phyloP scores from a whole-genome alignment of 1,284 basidiomycete species.

The Apiotrichum laibachii region DNA sequence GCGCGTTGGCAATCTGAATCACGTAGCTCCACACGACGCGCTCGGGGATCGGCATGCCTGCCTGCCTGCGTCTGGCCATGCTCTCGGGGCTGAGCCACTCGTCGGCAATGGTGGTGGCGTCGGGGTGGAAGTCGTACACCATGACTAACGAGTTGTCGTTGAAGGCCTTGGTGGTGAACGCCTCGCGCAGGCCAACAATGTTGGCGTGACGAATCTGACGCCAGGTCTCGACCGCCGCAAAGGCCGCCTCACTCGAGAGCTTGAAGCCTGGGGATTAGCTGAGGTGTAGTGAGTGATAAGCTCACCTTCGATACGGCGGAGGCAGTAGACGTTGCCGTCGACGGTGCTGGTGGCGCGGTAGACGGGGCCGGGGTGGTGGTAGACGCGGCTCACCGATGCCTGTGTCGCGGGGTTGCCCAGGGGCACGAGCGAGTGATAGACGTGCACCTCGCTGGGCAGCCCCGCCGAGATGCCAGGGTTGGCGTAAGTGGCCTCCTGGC shows the following conservation, averaged over 20 bases:
- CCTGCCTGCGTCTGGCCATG: conserved; percentile 27
- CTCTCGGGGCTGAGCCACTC: conserved; percentile 56
- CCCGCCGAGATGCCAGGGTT: conserved; percentile 41
- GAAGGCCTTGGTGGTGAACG: conserved; percentile 93
- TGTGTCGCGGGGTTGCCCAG: conserved; percentile 50
- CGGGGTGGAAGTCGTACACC: conserved; percentile 86
- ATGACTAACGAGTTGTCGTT: conserved; percentile 90
- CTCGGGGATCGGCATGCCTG: conserved; percentile 62
- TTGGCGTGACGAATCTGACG: conserved; percentile 79
- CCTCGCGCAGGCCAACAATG: conserved; percentile 82
- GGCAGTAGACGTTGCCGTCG: conserved; percentile 74
- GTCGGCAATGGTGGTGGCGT: conserved; percentile 78
- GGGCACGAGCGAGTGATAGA: conserved; percentile 82
- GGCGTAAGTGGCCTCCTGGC: conserved; percentile 69
- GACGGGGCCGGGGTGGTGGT: conserved; percentile 63
- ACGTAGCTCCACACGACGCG: conserved; percentile 91
- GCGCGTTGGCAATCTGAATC: conserved; percentile 81
- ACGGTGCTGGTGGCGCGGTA: conserved; percentile 77
- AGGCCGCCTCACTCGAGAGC: conserved; percentile 75
- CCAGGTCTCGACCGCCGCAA: conserved; percentile 83
- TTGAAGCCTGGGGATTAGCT: conserved; percentile 66
- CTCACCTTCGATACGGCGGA: conserved; percentile 84
- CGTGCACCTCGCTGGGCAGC: conserved; percentile 83
- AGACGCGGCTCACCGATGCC: conserved; percentile 71
- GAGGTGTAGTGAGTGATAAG: background rate